A percentile compares a stretch with the other conserved stretches of the same genome.
Evolutionary conservation across 768 basidiomycete species (phyloP).

Genomic region (Plicaturopsis crispa): DNA sequence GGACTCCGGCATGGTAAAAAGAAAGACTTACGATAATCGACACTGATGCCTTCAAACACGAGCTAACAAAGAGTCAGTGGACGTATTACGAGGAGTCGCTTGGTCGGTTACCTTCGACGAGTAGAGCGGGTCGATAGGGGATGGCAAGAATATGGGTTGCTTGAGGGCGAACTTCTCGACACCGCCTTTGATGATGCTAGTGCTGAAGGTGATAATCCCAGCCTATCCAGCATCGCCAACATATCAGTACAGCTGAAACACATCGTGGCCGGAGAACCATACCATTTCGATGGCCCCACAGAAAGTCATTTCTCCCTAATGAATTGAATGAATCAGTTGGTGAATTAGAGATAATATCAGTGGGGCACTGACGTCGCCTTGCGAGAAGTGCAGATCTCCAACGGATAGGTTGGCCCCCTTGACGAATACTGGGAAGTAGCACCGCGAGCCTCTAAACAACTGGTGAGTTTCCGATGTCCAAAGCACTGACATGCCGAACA

Average conservation of each 20-base stretch:
- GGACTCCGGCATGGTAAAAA: background rate
- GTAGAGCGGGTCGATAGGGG: constrained; percentile 69
- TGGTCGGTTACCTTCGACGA: constrained; percentile 42
- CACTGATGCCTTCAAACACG: constrained; percentile 69
- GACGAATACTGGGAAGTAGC: constrained; percentile 74
- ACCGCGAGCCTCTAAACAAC: constrained; percentile 48
- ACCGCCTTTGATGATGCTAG: constrained; percentile 67
- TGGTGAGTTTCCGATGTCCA: background rate
- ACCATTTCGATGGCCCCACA: constrained; percentile 79
- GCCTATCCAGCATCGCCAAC: constrained; percentile 27
- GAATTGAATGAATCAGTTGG: background rate
- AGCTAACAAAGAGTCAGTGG: constrained; percentile 28
- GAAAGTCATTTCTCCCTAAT: constrained; percentile 46
- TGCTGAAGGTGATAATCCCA: constrained; percentile 65
- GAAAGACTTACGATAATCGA: constrained; percentile 50
- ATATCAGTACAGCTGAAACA: background rate
- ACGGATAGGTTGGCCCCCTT: constrained; percentile 72
- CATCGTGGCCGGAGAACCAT: constrained; percentile 1
- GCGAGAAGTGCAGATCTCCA: constrained; percentile 75
- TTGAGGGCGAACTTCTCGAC: constrained; percentile 67
- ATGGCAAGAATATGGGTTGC: constrained; percentile 75
- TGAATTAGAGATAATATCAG: background rate
- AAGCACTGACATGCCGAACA: background rate
- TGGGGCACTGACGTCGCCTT: constrained; percentile 49
- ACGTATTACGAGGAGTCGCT: background rate